These are phyloP conservation scores for Tuber microsphaerosporum DNA, from an alignment of 495 filamentous ascomycete genomes.

Conservation along the genomic window DNA sequence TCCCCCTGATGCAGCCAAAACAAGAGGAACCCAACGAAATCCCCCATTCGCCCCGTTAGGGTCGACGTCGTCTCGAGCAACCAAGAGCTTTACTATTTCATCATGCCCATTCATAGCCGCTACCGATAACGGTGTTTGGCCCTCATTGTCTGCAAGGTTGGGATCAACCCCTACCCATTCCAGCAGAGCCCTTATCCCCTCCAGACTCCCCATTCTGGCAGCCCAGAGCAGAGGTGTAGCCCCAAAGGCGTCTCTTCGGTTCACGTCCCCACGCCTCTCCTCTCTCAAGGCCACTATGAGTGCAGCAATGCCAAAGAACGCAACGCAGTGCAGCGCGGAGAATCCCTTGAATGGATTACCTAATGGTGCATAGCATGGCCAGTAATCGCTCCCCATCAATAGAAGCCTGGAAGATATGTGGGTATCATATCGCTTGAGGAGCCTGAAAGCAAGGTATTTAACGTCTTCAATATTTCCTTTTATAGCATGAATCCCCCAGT, in stretches of 20 bases:
- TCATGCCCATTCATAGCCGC: conserved; percentile 40
- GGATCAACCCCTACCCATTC: not conserved
- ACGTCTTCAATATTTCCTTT: not conserved
- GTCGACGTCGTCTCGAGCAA: conserved; percentile 4
- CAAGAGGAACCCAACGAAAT: conserved; percentile 26
- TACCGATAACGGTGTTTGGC: conserved; percentile 25
- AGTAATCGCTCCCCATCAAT: not conserved
- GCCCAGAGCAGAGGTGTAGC: not conserved
- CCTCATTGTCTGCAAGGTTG: not conserved
- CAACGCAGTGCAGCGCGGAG: not conserved
- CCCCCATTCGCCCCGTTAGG: conserved; percentile 1
- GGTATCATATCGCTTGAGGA: not conserved
- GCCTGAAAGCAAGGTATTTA: not conserved
- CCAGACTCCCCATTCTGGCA: not conserved
- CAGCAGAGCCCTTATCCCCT: not conserved
- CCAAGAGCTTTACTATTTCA: conserved; percentile 38
- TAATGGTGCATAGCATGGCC: not conserved
- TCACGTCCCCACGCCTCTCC: not conserved
- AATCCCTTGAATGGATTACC: not conserved
- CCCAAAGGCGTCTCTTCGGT: not conserved
- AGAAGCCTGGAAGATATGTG: not conserved
- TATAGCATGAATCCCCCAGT: not conserved
- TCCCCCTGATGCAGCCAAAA: conserved; percentile 36
- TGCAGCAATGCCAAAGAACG: not conserved
- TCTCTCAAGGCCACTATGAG: not conserved